phyloP scores from a whole-genome alignment of 345 rosid genomes.

The Camelina laxa region DNA sequence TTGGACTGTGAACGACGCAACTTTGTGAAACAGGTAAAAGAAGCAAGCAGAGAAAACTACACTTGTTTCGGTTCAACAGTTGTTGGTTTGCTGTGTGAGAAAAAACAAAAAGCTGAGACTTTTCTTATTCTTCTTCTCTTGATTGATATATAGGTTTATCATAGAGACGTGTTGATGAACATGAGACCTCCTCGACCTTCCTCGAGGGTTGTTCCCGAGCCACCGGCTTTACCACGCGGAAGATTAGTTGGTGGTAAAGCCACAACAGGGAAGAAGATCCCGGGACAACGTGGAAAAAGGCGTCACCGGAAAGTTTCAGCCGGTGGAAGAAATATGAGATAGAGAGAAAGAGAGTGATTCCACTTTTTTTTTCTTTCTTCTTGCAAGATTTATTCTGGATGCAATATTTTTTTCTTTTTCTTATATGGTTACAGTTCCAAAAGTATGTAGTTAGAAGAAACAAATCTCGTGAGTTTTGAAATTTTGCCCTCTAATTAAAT shows the following conservation, averaged over 20 bases:
- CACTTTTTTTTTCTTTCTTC: conserved; percentile 10
- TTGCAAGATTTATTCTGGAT: conserved; percentile 11
- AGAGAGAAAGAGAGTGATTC: conserved; percentile 19
- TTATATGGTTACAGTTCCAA: conserved; percentile 3
- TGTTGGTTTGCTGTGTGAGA: neutral
- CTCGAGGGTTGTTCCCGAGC: conserved; percentile 27
- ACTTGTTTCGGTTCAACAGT: neutral
- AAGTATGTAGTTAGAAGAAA: conserved; percentile 33
- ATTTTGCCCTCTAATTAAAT: conserved; percentile 26
- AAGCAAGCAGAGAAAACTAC: neutral
- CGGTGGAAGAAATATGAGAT: conserved; percentile 50
- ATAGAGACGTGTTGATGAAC: conserved; percentile 74
- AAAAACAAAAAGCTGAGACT: neutral
- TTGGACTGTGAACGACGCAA: conserved; percentile 93
- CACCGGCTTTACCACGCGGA: conserved; percentile 40
- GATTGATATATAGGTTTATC: conserved; percentile 72
- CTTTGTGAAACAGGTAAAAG: conserved; percentile 81
- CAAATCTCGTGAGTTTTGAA: conserved; percentile 22
- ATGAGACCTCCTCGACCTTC: conserved; percentile 60
- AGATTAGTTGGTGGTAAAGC: conserved; percentile 35
- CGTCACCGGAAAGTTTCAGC: conserved; percentile 66
- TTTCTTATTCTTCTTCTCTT: neutral
- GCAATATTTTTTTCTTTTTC: neutral
- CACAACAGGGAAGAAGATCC: conserved; percentile 46
- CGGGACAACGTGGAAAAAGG: conserved; percentile 58